Evolutionary conservation across 169 alveolate species (phyloP).

Genomic region (Ichthyophthirius multifiliis): DNA sequence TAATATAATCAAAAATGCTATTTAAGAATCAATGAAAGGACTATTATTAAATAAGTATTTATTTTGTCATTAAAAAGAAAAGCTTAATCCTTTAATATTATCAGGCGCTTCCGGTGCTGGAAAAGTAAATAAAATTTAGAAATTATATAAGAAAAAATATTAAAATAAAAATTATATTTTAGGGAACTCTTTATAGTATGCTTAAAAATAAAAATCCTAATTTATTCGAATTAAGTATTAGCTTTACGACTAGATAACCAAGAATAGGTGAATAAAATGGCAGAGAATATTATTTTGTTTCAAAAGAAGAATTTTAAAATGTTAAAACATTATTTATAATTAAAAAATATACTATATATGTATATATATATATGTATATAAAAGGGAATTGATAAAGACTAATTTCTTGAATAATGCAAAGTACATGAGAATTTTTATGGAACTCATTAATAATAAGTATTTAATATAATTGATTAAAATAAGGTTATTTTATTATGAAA

Average conservation of each 20-base stretch:
- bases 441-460: constrained; percentile 65
- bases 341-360: not conserved
- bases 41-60: not conserved
- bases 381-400: constrained; percentile 56
- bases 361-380: not conserved
- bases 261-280: constrained; percentile 84
- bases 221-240: constrained; percentile 69
- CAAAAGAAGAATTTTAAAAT: constrained; percentile 71
- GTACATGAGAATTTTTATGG: constrained; percentile 87
- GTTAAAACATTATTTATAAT: not conserved
- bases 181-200: constrained; percentile 76
- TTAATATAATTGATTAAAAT: constrained; percentile 50
- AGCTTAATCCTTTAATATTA: not conserved
- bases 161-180: not conserved
- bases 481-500: constrained; percentile 8
- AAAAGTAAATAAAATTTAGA: not conserved
- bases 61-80: not conserved
- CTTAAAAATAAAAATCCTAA: constrained; percentile 59
- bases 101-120: not conserved
- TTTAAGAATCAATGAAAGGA: too few species aligned
- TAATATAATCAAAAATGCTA: too few species aligned
- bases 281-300: constrained; percentile 72
- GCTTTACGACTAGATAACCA: constrained; percentile 84
- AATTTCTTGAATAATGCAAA: constrained; percentile 75
- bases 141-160: not conserved